Base-by-base conservation (phyloP, 805 yeast species). In the Blastobotrys attinorum region DNA sequence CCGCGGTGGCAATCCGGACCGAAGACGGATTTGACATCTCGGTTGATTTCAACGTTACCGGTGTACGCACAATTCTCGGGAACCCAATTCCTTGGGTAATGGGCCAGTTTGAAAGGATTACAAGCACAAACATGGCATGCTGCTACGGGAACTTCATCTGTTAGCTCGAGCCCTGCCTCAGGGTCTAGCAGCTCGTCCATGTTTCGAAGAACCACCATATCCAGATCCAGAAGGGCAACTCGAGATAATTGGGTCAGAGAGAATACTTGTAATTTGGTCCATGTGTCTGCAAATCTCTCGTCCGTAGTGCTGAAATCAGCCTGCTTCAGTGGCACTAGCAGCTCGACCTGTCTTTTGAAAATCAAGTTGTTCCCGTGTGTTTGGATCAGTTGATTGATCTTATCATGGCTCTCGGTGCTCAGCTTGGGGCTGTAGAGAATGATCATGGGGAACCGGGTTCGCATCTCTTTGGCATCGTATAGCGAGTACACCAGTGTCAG, bases 121-220 rank as follows among this genome's bases (percentile, higher is more conserved):
- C 83, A 77, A 18, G 75, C 78, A 58, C 83, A 77, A 2, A 82
- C 81, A 49, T 76, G 77, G 8, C 73, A 57, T 0, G 81, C 80
- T 0, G 80, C 83, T 39, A 77, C 55, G 7, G 66, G 65, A 2
- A 27, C 17, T 10, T 36, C 39, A 15, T 31, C 34, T 8, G 34
- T 31, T 7, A 31, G 7, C 10, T 25, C 11, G 7, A 25, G 11
- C 11, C 10, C 11, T 6, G 5, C 34, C 17, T 10, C 17, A 16
- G 75, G 39, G 5, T 70, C 72, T 72, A 77, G 72, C 35, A 77
- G 59, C 52, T 76, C 82, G 57, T 77, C 83, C 77, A 77, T 74
- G 52, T 77, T 77, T 44, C 64, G 61, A 6, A 73, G 44, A 2
- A 77, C 77, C 22, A 76, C 61, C 82, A 78, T 77, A 57, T 77